Conservation (phyloP, 345 rosid genomes). For the Boechera stricta region DNA sequence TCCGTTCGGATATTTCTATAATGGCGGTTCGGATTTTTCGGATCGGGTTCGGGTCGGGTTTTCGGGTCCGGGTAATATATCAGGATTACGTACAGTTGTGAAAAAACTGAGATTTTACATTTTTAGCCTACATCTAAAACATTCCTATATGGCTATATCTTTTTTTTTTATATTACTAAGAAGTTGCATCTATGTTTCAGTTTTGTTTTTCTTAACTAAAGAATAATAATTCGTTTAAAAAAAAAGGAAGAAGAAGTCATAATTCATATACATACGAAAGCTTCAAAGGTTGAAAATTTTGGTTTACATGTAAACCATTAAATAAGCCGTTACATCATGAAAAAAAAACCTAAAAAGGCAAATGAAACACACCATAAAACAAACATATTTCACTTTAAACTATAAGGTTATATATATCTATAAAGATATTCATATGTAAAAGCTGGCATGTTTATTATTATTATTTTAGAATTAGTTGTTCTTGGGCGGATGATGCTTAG, state of each 20-base stretch:
- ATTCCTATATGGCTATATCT: no score
- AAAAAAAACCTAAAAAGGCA: constrained; percentile 7
- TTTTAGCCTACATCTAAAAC: no score
- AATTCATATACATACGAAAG: constrained; percentile 2
- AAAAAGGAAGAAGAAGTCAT: neutral
- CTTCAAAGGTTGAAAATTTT: constrained; percentile 15
- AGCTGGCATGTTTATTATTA: constrained; percentile 1
- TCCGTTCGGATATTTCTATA: no score
- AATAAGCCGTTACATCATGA: constrained; percentile 27
- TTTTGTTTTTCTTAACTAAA: no score
- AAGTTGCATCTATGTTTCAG: no score
- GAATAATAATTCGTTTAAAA: neutral
- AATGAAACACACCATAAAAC: constrained; percentile 21
- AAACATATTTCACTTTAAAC: constrained; percentile 18
- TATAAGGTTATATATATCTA: constrained; percentile 11
- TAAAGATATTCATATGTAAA: neutral
- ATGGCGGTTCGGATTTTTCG: no score
- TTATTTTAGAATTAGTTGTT: constrained; percentile 52
- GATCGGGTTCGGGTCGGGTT: no score
- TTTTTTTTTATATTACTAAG: no score
- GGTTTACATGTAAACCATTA: constrained; percentile 27
- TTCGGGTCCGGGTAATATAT: no score
- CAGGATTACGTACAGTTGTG: no score
- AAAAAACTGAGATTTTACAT: no score
- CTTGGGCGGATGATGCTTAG: constrained; percentile 83